Evolutionary conservation across 768 basidiomycete genomes (phyloP).

Genomic region (Boletellus sp.): DNA sequence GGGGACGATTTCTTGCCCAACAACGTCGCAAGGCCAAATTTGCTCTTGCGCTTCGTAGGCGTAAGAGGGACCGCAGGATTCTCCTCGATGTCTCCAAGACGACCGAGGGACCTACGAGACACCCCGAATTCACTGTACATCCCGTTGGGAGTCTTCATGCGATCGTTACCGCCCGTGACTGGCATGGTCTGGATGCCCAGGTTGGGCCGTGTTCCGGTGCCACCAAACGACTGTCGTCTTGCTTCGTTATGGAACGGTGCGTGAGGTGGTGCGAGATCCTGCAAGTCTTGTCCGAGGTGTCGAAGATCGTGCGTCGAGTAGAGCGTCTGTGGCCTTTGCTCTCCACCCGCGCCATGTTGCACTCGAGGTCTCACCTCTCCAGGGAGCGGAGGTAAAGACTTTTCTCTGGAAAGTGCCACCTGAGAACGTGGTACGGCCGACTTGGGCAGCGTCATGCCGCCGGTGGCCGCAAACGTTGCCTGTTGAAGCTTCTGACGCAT

Average conservation of each 20-base stretch:
- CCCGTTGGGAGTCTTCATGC: slow-evolving; percentile 32
- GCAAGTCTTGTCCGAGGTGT: slow-evolving; percentile 39
- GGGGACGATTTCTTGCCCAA: slow-evolving; percentile 52
- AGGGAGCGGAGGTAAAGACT: slow-evolving; percentile 76
- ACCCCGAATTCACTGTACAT: slow-evolving; percentile 73
- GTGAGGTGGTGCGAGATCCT: slow-evolving; percentile 58
- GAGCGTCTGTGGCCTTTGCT: slow-evolving; percentile 61
- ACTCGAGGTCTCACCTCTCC: slow-evolving; percentile 45
- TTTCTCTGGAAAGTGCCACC: slow-evolving; percentile 49
- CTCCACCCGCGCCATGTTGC: slow-evolving; percentile 33
- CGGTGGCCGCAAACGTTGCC: slow-evolving; percentile 32
- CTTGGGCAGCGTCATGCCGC: slow-evolving; percentile 29
- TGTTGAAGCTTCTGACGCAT: slow-evolving; percentile 48
- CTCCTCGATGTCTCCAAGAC: slow-evolving; percentile 31
- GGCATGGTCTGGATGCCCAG: slow-evolving; percentile 52
- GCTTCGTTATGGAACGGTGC: slow-evolving; percentile 60
- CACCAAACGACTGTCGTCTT: slow-evolving; percentile 76
- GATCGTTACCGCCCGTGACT: slow-evolving; percentile 32
- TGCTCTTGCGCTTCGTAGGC: slow-evolving; percentile 64
- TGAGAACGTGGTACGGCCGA: slow-evolving; percentile 13
- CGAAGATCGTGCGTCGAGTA: slow-evolving; percentile 59
- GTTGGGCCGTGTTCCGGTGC: slow-evolving; percentile 56
- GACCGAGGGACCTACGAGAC: slow-evolving; percentile 56
- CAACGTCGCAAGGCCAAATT: slow-evolving; percentile 63
- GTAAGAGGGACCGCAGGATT: slow-evolving; percentile 29